Evolutionary conservation across 495 filamentous ascomycete species (phyloP).

Genomic region (Neurospora hispaniola): DNA sequence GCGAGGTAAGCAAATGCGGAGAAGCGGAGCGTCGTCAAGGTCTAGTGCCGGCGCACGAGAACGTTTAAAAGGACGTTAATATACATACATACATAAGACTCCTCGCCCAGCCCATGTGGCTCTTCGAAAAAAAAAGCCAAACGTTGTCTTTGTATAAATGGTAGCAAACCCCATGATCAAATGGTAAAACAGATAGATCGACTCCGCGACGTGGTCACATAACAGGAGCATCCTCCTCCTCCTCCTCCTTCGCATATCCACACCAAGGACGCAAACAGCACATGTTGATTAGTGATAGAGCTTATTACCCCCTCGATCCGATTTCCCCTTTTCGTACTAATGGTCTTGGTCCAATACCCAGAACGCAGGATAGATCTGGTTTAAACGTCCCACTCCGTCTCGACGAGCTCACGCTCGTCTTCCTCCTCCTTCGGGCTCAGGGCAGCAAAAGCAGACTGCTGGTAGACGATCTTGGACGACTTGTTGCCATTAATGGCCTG

Average conservation of each 20-base stretch:
- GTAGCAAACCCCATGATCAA: not conserved
- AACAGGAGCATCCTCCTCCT: not conserved
- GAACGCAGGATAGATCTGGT: not conserved
- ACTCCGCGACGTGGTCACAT: not conserved
- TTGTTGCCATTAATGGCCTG: slow-evolving; percentile 15
- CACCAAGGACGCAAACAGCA: not conserved
- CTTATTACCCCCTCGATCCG: not conserved
- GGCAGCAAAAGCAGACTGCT: slow-evolving; percentile 40
- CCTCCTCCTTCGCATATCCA: not conserved
- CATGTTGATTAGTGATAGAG: not conserved
- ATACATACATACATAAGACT: slow-evolving; percentile 18
- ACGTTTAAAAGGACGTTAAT: slow-evolving; percentile 5
- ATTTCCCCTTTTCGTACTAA: not conserved
- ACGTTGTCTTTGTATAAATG: not conserved
- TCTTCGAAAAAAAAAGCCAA: not conserved
- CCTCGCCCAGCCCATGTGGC: slow-evolving; percentile 13
- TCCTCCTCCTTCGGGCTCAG: slow-evolving; percentile 32
- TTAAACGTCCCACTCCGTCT: slow-evolving; percentile 43
- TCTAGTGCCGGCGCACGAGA: not conserved
- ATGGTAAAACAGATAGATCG: not conserved
- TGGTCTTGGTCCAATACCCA: not conserved
- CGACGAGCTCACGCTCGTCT: slow-evolving; percentile 19
- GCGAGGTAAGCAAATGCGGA: not conserved
- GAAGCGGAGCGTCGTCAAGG: not conserved
- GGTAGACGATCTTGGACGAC: slow-evolving; percentile 21